Evolutionary conservation across 441 rosid genomes (phyloP), one percentile per base, ranked within the genome.

Genomic region (Gossypium davidsonii): DNA sequence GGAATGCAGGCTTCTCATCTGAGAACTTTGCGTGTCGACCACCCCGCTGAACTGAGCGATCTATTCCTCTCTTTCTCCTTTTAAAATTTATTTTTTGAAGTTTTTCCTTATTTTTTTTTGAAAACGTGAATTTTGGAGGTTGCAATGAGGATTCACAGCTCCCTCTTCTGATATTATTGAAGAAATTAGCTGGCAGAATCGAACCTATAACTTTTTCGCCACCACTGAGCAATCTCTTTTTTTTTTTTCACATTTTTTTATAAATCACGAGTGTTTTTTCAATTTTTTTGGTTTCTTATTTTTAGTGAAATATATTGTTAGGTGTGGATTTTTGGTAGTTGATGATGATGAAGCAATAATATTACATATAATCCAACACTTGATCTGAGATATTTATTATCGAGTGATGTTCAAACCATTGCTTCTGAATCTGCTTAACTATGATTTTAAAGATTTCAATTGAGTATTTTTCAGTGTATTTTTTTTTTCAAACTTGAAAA

Each of bases 1-100:
- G 90, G 94, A 92, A 86, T 82, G 79, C 87, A 84, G 81, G 85
- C 75, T 77, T 79, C 79, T 81, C 81, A 55, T 74, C 3, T 17
- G 64, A 77, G 81, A 71, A 59, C 42, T 86, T 79, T 90, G 88
- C 89, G 89, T 90, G 97, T 88, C 95, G 93, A 91, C 71, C 2
- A 71, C 75, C 93, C 94, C 93, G 90, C 93, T 86, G 93, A 92
- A 78, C 97, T 84, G 93, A 90, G 91, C 83, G 79, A 80, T 84
- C 82, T 79, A 7, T 66, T 73, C 73, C 37, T 73, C 2, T 64
- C 2, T 46, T 1, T 53, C 6, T 14, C 28, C 52, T 3, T 6
- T 17, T 2, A 5, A 5, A 0, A 5, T 1, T 52, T 9, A 7
- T 55, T 51, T 7, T n/a, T 6, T 4, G 9, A n/a, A 3, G 1